Evolutionary conservation across 208 protist species (phyloP).

Genomic region (Wallacemonas rigidus): DNA sequence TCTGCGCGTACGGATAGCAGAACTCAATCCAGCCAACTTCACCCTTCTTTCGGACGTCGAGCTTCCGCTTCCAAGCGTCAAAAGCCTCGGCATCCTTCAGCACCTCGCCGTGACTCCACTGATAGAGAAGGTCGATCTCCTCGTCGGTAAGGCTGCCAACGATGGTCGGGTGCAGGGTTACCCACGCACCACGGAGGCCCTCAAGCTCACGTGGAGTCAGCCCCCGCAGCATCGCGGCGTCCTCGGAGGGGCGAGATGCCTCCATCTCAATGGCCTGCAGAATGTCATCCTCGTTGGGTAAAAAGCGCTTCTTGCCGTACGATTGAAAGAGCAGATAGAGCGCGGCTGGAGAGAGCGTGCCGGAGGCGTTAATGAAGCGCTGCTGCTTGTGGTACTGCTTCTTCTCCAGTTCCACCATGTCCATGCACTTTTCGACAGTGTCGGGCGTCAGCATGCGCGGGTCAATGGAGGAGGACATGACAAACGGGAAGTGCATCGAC

Average conservation of each 20-base stretch:
- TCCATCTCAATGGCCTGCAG: slow-evolving; percentile 23
- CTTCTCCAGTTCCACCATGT: slow-evolving; percentile 28
- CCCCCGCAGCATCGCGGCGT: slow-evolving; percentile 28
- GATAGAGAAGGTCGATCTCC: slow-evolving; percentile 49
- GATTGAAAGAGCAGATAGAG: slow-evolving; percentile 38
- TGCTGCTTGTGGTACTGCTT: slow-evolving; percentile 35
- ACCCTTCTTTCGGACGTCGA: slow-evolving; percentile 34
- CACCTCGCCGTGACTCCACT: slow-evolving; percentile 41
- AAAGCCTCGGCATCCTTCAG: slow-evolving; percentile 23
- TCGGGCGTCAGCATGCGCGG: slow-evolving; percentile 36
- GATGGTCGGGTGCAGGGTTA: slow-evolving; percentile 44
- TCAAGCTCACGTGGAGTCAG: slow-evolving; percentile 41
- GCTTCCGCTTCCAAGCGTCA: slow-evolving; percentile 34
- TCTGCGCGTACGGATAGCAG: slow-evolving; percentile 64
- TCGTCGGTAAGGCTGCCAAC: slow-evolving; percentile 37
- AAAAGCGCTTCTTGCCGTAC: slow-evolving; percentile 22
- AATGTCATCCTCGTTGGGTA: slow-evolving; percentile 25
- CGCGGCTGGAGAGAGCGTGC: slow-evolving; percentile 47
- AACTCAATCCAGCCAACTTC: slow-evolving; percentile 63
- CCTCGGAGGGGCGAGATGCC: slow-evolving; percentile 20
- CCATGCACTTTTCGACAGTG: slow-evolving; percentile 5
- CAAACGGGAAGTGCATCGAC: slow-evolving; percentile 52
- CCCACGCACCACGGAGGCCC: slow-evolving; percentile 54
- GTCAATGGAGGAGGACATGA: slow-evolving; percentile 27
- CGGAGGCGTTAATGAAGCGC: slow-evolving; percentile 32